Percentiles rank a stretch among this genome's conserved stretches.
Evolutionary conservation across 1,284 basidiomycete species (phyloP).

Genomic region (Xerocomus amazonicus): DNA sequence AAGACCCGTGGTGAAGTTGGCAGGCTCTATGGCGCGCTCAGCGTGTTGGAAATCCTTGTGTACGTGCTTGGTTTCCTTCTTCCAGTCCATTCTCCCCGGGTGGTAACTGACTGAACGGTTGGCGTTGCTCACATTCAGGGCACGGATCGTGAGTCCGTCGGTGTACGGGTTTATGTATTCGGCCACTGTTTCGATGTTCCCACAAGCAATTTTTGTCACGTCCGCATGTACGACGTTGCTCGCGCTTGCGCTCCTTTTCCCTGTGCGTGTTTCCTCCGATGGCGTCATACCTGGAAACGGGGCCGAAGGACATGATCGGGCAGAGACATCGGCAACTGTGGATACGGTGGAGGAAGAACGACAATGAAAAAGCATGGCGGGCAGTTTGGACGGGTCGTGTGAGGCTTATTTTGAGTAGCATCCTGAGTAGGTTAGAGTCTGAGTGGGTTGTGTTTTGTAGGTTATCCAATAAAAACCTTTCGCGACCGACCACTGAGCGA

Average conservation of each 20-base stretch:
- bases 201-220: slow-evolving; percentile 43
- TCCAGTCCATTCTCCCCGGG: no score
- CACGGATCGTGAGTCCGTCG: slow-evolving; percentile 34
- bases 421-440: no score
- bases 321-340: not conserved
- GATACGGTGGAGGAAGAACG: no score
- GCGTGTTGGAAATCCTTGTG: slow-evolving; percentile 65
- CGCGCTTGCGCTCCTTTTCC: slow-evolving; percentile 34
- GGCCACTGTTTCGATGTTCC: slow-evolving; percentile 44
- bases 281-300: not conserved
- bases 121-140: no score
- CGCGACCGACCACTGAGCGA: no score
- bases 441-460: no score
- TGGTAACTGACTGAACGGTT: no score
- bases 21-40: slow-evolving; percentile 67
- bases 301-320: slow-evolving; percentile 1
- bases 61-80: slow-evolving; percentile 31
- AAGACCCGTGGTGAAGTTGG: slow-evolving; percentile 46
- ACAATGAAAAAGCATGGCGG: no score
- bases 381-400: no score
- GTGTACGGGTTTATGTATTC: slow-evolving; percentile 48
- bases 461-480: no score
- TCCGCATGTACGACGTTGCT: slow-evolving; percentile 26
- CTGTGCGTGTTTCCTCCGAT: slow-evolving; percentile 33
- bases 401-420: no score